A percentile compares a stretch with the other conserved stretches of the same genome.
Conservation (phyloP, 768 basidiomycete species). For the Leccinum disarticulatum region DNA sequence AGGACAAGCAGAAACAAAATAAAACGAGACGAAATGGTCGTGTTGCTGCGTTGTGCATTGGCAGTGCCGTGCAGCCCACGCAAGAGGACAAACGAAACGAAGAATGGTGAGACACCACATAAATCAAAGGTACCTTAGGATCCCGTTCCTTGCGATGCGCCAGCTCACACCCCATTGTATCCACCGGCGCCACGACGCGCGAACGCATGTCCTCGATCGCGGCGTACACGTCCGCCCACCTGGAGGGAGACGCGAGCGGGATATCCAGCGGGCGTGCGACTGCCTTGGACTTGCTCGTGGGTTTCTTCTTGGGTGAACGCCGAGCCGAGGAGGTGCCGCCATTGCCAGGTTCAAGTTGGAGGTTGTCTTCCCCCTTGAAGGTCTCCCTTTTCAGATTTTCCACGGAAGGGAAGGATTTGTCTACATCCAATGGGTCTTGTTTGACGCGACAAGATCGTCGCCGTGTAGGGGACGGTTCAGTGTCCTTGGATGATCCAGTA, state of each 20-base stretch:
- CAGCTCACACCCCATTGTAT: constrained; percentile 86
- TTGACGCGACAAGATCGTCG: constrained; percentile 34
- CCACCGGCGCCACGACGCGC: constrained; percentile 78
- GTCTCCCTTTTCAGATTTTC: not conserved
- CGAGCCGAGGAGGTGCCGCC: not conserved
- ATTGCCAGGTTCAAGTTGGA: not conserved
- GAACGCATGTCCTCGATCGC: constrained; percentile 76
- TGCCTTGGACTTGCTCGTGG: constrained; percentile 54
- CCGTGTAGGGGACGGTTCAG: constrained; percentile 15
- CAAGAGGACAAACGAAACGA: not conserved
- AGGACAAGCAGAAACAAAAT: not conserved
- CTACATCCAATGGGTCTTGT: constrained; percentile 12
- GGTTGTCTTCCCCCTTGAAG: not conserved
- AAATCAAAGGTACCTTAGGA: constrained; percentile 51
- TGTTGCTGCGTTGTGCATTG: not conserved
- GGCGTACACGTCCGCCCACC: constrained; percentile 71
- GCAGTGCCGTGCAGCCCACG: not conserved
- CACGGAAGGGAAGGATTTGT: not conserved
- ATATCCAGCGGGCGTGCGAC: constrained; percentile 52
- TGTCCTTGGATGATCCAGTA: not conserved
- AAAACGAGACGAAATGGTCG: not conserved
- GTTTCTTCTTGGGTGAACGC: constrained; percentile 17
- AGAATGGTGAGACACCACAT: not conserved
- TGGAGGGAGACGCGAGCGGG: constrained; percentile 65
- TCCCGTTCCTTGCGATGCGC: constrained; percentile 63